Percentiles rank a stretch among this genome's conserved stretches.
Evolutionary conservation across 2,329 filamentous ascomycete genomes (phyloP).

Genomic region (Ambrosiella beaveri): DNA sequence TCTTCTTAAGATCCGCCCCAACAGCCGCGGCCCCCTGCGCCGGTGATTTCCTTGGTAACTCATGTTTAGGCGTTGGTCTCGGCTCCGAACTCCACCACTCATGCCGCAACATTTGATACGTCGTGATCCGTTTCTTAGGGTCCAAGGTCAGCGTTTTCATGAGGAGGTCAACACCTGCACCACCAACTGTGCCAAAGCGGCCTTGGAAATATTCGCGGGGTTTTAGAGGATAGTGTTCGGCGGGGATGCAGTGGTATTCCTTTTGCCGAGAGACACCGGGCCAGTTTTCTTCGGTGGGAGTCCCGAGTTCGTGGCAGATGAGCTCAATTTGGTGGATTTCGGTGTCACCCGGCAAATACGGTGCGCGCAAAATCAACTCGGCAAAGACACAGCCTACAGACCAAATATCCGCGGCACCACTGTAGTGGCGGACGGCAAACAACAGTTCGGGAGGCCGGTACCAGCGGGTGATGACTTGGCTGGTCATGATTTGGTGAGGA

Average conservation of each 20-base stretch:
- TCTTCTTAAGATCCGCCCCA: slow-evolving; percentile 56
- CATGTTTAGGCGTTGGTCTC: slow-evolving; percentile 61
- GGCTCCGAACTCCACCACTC: slow-evolving; percentile 76
- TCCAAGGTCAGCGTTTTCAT: slow-evolving; percentile 74
- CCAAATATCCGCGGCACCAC: slow-evolving; percentile 85
- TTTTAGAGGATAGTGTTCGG: slow-evolving; percentile 40
- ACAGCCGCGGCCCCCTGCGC: slow-evolving; percentile 50
- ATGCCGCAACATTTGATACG: slow-evolving; percentile 62
- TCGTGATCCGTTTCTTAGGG: slow-evolving; percentile 67
- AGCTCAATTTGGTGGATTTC: slow-evolving; percentile 75
- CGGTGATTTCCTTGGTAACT: slow-evolving; percentile 61
- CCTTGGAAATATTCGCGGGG: slow-evolving; percentile 55
- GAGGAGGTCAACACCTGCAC: slow-evolving; percentile 71
- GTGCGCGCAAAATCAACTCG: slow-evolving; percentile 67
- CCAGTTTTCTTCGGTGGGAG: slow-evolving; percentile 88
- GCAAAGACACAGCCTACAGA: slow-evolving; percentile 84
- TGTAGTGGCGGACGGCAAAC: slow-evolving; percentile 78
- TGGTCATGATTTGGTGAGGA: slow-evolving; percentile 75
- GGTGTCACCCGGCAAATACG: slow-evolving; percentile 67
- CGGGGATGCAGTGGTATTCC: slow-evolving; percentile 54
- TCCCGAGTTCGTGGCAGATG: slow-evolving; percentile 73
- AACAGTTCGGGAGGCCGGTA: slow-evolving; percentile 89
- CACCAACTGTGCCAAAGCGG: slow-evolving; percentile 64
- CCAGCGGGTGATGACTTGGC: slow-evolving; percentile 91
- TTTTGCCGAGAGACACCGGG: slow-evolving; percentile 70